These are phyloP conservation scores for Colletotrichum godetiae DNA, from an alignment of 2,329 filamentous ascomycete genomes.

Conservation along the genomic window DNA sequence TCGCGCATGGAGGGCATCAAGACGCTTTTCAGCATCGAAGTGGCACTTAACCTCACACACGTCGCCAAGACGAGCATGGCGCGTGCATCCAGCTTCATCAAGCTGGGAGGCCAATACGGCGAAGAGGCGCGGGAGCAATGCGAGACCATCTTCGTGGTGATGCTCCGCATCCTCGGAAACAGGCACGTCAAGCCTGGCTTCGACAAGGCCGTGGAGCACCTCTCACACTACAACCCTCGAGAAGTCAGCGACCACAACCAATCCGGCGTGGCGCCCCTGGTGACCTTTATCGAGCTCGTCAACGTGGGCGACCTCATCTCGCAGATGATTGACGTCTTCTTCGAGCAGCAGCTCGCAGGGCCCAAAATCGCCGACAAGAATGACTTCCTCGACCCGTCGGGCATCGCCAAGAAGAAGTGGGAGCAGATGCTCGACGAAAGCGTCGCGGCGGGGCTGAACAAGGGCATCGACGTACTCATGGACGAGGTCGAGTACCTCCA, in stretches of 20 bases:
- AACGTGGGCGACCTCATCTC: slow-evolving; percentile 98
- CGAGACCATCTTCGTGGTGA: slow-evolving; percentile 84
- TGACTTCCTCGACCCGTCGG: slow-evolving; percentile 92
- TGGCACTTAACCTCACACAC: slow-evolving; percentile 90
- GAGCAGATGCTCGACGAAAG: slow-evolving; percentile 99
- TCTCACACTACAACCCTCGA: slow-evolving; percentile 91
- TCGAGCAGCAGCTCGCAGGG: slow-evolving; percentile 90
- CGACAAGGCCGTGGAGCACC: slow-evolving; percentile 89
- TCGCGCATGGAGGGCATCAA: slow-evolving; percentile 94
- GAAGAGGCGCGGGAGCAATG: slow-evolving; percentile 90
- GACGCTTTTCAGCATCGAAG: slow-evolving; percentile 94
- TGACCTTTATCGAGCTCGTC: slow-evolving; percentile 96
- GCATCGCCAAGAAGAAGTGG: slow-evolving; percentile 96
- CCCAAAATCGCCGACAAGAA: slow-evolving; percentile 89
- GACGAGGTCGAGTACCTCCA: slow-evolving; percentile 97
- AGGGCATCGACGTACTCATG: slow-evolving; percentile 98
- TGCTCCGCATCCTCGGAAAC: slow-evolving; percentile 86
- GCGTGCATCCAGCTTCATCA: slow-evolving; percentile 84
- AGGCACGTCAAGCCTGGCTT: slow-evolving; percentile 94
- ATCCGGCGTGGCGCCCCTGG: slow-evolving; percentile 85
- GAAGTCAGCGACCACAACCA: slow-evolving; percentile 79
- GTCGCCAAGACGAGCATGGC: slow-evolving; percentile 89
- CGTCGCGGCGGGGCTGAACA: slow-evolving; percentile 94
- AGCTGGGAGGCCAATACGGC: slow-evolving; percentile 81
- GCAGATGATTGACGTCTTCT: slow-evolving; percentile 99